Base-by-base conservation (phyloP, 2,329 filamentous ascomycete genomes). In the Neurospora sp. region DNA sequence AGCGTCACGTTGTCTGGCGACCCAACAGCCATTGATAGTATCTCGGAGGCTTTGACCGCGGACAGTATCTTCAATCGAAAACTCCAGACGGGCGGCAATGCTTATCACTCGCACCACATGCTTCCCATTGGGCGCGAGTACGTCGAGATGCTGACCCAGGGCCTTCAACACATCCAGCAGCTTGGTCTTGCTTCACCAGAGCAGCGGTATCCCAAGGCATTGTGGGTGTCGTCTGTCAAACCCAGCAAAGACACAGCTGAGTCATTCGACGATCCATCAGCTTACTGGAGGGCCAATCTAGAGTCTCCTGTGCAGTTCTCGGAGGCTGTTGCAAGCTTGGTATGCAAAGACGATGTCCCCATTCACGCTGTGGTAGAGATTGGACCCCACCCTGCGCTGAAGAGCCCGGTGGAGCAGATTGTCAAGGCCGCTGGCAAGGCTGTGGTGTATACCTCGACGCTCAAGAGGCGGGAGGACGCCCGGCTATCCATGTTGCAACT, bases 91-190 rank as follows among this genome's bases (percentile, higher is more conserved):
- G 72, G 73, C 17, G 72, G 73, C 8, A 73, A 69, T 12, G 77
- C 76, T 1, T 78, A 78, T 33, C 77, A 79, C 43, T 78, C 75
- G 0, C 73, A 75, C 37, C 74, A 78, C 66, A 78, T 78, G 77
- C 8, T 46, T 12, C 46, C 71, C 2, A 19, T 40, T 10, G 37
- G 52, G 6, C 43, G 23, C 8, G 37, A 46, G 12, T 69, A 71
- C 33, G 15, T 52, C 10, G 38, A 28, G 33, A 38, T 57, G 8
- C 28, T 66, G 23, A 41, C 12, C 33, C 10, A 68, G 19, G 46
- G 67, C 15, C 57, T 36, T 19, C 15, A 62, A 33, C 67, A 52
- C 33, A 52, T 68, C 23, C 46, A 39, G n/a, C 37, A 40, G 17
- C 33, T 68, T 19, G 67, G 67, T 5, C 23, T 65, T 6, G 46